Percentiles rank a stretch among this genome's conserved stretches.
Conservation (phyloP, 805 yeast species). For the Candida nanaspora region DNA sequence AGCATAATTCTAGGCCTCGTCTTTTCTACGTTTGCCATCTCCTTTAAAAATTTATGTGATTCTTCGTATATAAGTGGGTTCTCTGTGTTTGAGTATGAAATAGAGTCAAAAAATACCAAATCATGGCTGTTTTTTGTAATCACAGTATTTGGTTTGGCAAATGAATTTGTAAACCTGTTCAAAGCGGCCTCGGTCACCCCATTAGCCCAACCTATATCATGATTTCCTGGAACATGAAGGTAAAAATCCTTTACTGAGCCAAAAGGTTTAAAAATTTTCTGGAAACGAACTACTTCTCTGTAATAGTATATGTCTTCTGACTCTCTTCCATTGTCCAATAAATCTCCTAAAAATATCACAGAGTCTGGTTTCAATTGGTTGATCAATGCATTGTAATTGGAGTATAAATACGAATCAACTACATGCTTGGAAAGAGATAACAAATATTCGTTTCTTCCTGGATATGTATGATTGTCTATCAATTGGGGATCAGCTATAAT, state of each 20-base stretch:
- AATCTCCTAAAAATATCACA: slow-evolving; percentile 78
- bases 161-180: slow-evolving; percentile 57
- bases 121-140: slow-evolving; percentile 65
- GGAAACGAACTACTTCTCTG: slow-evolving; percentile 59
- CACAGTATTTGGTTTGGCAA: slow-evolving; percentile 60
- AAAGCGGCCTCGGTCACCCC: slow-evolving; percentile 49
- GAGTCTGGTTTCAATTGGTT: slow-evolving; percentile 62
- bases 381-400: slow-evolving; percentile 65
- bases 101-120: slow-evolving; percentile 68
- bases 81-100: slow-evolving; percentile 58
- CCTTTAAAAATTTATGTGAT: slow-evolving; percentile 45
- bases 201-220: slow-evolving; percentile 90
- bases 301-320: slow-evolving; percentile 44
- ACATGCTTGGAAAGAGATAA: slow-evolving; percentile 49
- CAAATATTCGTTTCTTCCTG: slow-evolving; percentile 50
- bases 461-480: slow-evolving; percentile 82
- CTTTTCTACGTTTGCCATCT: slow-evolving; percentile 20
- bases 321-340: slow-evolving; percentile 85
- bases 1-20: slow-evolving; percentile 61
- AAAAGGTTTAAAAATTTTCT: slow-evolving; percentile 48
- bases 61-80: slow-evolving; percentile 36
- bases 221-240: slow-evolving; percentile 70
- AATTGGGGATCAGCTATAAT: slow-evolving; percentile 94
- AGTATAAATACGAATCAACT: slow-evolving; percentile 71
- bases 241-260: slow-evolving; percentile 15